Percentiles rank a stretch among this genome's conserved stretches.
These are phyloP conservation scores for Ceratocystis harringtonii DNA, from an alignment of 2,329 filamentous ascomycete species.

Conservation along the genomic window DNA sequence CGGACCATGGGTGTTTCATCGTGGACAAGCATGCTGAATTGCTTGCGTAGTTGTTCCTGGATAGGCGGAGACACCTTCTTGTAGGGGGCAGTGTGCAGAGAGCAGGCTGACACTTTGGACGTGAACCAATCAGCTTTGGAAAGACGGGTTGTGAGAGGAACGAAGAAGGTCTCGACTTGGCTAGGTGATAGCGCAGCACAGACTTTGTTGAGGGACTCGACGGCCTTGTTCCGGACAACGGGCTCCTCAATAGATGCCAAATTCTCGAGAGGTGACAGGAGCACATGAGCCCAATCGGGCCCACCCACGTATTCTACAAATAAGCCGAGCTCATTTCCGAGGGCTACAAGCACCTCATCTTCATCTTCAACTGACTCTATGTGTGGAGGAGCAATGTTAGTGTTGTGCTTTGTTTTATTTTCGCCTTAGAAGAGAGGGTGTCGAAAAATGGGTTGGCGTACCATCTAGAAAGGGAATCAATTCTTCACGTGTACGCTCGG, in stretches of 20 bases:
- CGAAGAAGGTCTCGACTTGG: constrained; percentile 95
- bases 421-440: constrained; percentile 18
- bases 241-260: constrained; percentile 97
- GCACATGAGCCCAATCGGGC: constrained; percentile 83
- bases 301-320: constrained; percentile 98
- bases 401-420: constrained; percentile 8
- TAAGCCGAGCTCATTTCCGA: constrained; percentile 90
- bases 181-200: constrained; percentile 78
- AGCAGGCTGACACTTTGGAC: constrained; percentile 94
- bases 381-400: constrained; percentile 22
- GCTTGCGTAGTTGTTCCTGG: constrained; percentile 80
- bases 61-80: constrained; percentile 74
- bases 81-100: constrained; percentile 87
- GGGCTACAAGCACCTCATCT: constrained; percentile 90
- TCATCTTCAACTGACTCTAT: constrained; percentile 97
- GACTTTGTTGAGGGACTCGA: constrained; percentile 99
- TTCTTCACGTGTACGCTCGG: constrained; percentile 94
- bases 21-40: constrained; percentile 85
- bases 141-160: constrained; percentile 85
- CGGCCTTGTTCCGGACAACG: constrained; percentile 94
- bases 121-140: constrained; percentile 99
- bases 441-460: constrained; percentile 33
- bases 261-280: constrained; percentile 93
- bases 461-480: constrained; percentile 98
- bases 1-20: constrained; percentile 99